phyloP scores from a whole-genome alignment of 1,284 basidiomycete species.

The Moesziomyces aphidis region DNA sequence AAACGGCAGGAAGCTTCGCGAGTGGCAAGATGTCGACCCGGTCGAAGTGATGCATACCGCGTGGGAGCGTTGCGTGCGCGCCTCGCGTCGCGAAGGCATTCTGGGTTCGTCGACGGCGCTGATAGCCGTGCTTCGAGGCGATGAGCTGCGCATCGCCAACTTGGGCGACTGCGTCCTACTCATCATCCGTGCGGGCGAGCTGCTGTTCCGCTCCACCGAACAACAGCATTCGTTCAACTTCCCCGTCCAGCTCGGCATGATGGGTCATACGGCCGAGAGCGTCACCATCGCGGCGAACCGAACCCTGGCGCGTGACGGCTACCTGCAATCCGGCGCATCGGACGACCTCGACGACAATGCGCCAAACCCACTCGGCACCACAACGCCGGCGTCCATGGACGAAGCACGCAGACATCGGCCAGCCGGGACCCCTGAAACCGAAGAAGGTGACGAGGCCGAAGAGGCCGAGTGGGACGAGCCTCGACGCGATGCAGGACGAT shows the following conservation, averaged over 20 bases:
- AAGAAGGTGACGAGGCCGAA: constrained; percentile 41
- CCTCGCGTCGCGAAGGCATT: constrained; percentile 71
- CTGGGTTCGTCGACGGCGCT: constrained; percentile 73
- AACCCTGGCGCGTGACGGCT: constrained; percentile 51
- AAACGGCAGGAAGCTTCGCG: constrained; percentile 46
- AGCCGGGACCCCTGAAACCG: not conserved
- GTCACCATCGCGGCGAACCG: constrained; percentile 68
- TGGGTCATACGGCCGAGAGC: constrained; percentile 76
- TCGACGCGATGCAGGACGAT: constrained; percentile 75
- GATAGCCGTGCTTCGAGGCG: constrained; percentile 74
- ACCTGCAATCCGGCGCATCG: constrained; percentile 49
- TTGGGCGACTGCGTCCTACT: constrained; percentile 87
- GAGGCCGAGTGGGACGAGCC: constrained; percentile 63
- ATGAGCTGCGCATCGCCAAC: constrained; percentile 88
- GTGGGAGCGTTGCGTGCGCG: constrained; percentile 71
- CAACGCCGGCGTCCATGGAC: constrained; percentile 38
- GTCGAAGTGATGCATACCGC: constrained; percentile 74
- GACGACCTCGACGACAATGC: constrained; percentile 54
- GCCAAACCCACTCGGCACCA: constrained; percentile 45
- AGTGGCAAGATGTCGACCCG: constrained; percentile 68
- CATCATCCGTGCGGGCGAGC: constrained; percentile 80
- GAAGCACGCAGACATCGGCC: constrained; percentile 27
- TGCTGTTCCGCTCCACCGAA: constrained; percentile 88
- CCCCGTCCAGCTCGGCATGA: constrained; percentile 86
- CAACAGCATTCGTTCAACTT: constrained; percentile 98